phyloP scores from a whole-genome alignment of 768 basidiomycete genomes.

The Mycena galopus region DNA sequence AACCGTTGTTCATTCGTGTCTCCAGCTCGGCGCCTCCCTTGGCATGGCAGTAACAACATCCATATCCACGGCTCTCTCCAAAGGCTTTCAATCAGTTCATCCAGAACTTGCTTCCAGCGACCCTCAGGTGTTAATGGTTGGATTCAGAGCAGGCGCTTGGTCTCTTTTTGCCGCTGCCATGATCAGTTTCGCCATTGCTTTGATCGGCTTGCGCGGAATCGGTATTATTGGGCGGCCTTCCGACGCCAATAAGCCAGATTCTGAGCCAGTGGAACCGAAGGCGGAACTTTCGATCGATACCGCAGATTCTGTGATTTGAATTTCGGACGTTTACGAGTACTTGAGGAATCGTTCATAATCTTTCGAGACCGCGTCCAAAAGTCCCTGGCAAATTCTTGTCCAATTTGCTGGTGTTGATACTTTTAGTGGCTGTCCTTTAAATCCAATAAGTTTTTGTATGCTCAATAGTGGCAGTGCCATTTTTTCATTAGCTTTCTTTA shows the following conservation, averaged over 20 bases:
- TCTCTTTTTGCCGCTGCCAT: conserved; percentile 3
- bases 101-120: background rate
- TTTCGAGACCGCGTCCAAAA: no score
- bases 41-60: conserved; percentile 5
- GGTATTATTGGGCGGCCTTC: conserved; percentile 24
- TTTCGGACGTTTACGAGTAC: no score
- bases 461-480: no score
- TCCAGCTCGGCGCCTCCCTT: conserved; percentile 10
- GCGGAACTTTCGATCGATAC: background rate
- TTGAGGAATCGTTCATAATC: no score
- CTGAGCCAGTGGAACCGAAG: background rate
- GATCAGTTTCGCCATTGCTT: conserved; percentile 19
- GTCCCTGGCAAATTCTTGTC: no score
- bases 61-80: background rate
- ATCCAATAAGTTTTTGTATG: no score
- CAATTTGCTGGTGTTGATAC: no score
- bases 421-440: no score
- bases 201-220: conserved; percentile 31
- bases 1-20: background rate
- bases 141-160: conserved; percentile 11
- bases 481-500: no score
- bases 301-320: background rate
- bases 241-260: background rate
- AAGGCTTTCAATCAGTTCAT: background rate
- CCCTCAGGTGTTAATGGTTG: conserved; percentile 17